Evolutionary conservation across 192 early-diverging fungal species (phyloP).

Genomic region (Coemansia umbellata): DNA sequence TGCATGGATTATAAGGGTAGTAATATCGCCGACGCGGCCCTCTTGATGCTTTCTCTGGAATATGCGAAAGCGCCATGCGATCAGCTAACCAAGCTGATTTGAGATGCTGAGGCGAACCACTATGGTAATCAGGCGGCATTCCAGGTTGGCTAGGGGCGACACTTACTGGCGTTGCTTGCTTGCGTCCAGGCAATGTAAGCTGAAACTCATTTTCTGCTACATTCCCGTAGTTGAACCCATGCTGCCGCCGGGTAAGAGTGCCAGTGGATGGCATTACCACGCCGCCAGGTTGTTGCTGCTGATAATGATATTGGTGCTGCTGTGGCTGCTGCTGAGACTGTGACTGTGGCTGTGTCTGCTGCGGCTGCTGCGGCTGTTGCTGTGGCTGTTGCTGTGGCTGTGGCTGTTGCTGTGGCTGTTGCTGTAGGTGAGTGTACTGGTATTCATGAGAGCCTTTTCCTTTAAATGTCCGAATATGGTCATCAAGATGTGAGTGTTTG

Average conservation of each 20-base stretch:
- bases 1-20: conserved; percentile 67
- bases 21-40: conserved; percentile 6
- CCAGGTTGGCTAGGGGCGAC: conserved; percentile 9
- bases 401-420: neutral
- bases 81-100: conserved; percentile 14
- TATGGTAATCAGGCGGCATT: conserved; percentile 11
- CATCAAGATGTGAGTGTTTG: conserved; percentile 40
- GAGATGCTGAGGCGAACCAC: conserved; percentile 21
- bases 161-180: neutral
- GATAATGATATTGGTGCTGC: neutral
- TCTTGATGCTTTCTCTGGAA: neutral
- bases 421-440: neutral
- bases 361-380: neutral
- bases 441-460: conserved; percentile 5
- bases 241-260: neutral
- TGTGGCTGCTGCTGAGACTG: neutral
- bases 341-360: neutral
- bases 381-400: neutral
- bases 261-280: neutral
- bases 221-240: neutral
- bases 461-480: conserved; percentile 35
- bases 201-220: conserved; percentile 15
- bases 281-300: neutral
- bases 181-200: conserved; percentile 19
- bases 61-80: conserved; percentile 8